Evolutionary conservation across 2,329 filamentous ascomycete species (phyloP), one percentile per base, ranked within the genome.

Genomic region (Colletotrichum paranaense): DNA sequence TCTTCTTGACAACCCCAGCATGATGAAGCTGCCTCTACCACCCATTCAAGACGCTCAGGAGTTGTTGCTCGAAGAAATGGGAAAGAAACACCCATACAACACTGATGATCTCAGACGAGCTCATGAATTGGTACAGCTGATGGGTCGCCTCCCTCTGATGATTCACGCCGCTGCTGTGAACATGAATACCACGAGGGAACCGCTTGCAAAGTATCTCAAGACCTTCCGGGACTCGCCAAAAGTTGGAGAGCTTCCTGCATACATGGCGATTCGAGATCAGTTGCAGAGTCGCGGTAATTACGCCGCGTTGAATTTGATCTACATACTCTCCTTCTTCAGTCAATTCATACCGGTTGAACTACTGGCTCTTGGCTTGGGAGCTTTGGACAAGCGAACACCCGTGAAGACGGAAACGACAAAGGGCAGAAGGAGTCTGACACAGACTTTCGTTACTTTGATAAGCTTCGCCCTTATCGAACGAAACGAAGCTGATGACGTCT

Each of bases 291-390:
- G 85, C 30, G 86, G 84, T 1, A 85, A 85, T 16, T 78, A 78
- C 14, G 88, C 91, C 67, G 91, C 92, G 0, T 80, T 92, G 62
- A 93, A 92, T 76, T 80, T 94, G 46, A 90, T 94, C 75, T 89
- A 89, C 26, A 81, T 94, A 14, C 80, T 94, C 16, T 89, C 89
- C 1, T 93, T 93, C 77, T 90, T 92, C 67, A 89, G 90, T 53
- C 90, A 91, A 68, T 87, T 91, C 68, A 85, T 93, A 5, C 92
- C 92, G 0, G 90, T 93, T 26, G 91, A 91, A 68, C 89, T 94
- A 85, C 82, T 94, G 14, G 83, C 83, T 35, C 82, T 92, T 19
- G 91, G 91, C 80, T 78, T 87, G 1, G 82, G 82, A 58, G 85
- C 82, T 1, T 80, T 89, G 5, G 85, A 87, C 75, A 84, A 82